Evolutionary conservation across 495 filamentous ascomycete species (phyloP).

Genomic region (Neurospora sp.): DNA sequence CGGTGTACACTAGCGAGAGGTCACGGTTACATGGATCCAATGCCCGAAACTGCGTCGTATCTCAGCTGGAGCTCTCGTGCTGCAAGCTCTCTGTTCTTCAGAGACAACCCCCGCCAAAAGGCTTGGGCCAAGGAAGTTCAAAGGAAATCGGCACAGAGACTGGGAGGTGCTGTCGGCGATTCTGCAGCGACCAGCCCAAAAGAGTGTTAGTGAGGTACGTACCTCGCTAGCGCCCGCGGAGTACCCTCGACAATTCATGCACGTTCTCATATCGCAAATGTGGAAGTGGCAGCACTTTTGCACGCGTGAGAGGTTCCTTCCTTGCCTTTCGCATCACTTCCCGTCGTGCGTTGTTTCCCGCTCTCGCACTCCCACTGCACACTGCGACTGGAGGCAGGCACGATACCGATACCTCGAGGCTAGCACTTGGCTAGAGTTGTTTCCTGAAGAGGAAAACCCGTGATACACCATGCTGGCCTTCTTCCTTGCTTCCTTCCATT

Average conservation of each 20-base stretch:
- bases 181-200: not conserved
- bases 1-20: not conserved
- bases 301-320: not conserved
- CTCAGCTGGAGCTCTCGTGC: not conserved
- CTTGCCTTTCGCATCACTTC: not conserved
- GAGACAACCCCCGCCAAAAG: not conserved
- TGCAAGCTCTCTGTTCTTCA: not conserved
- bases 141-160: not conserved
- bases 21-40: not conserved
- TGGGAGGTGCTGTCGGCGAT: not conserved
- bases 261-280: not conserved
- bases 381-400: not conserved
- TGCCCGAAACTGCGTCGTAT: not conserved
- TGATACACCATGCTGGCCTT: not conserved
- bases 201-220: not conserved
- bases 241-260: not conserved
- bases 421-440: not conserved
- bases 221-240: not conserved
- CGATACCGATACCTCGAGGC: not conserved
- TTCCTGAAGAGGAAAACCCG: not conserved
- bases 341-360: not conserved
- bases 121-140: not conserved
- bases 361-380: not conserved
- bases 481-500: not conserved
- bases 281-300: not conserved